Conservation (phyloP, 2,329 filamentous ascomycete species). For the Pyricularia grisea region DNA sequence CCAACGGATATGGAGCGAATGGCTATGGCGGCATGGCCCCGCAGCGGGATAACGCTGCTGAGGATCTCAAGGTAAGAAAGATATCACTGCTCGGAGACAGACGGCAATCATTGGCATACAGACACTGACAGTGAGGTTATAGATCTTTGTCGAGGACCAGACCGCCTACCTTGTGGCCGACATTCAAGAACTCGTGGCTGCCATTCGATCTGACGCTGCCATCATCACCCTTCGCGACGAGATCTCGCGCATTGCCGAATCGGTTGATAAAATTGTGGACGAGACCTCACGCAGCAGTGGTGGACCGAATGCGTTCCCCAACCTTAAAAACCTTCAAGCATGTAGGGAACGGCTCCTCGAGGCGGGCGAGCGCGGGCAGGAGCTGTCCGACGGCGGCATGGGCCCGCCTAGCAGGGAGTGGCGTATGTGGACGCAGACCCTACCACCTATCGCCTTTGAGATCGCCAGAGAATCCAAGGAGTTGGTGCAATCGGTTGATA, state of each 20-base stretch:
- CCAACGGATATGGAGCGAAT: slow-evolving; percentile 26
- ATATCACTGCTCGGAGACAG: background rate
- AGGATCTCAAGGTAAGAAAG: slow-evolving; percentile 42
- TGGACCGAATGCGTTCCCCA: slow-evolving; percentile 11
- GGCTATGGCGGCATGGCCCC: slow-evolving; percentile 11
- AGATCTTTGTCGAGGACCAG: slow-evolving; percentile 77
- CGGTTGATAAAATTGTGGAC: slow-evolving; percentile 60
- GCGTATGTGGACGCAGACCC: slow-evolving; percentile 56
- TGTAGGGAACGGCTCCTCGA: slow-evolving; percentile 58
- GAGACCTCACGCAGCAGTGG: slow-evolving; percentile 51
- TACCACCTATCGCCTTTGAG: slow-evolving; percentile 81
- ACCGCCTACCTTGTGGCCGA: slow-evolving; percentile 69
- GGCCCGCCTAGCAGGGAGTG: slow-evolving; percentile 45
- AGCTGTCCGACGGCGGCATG: slow-evolving; percentile 42
- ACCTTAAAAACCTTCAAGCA: slow-evolving; percentile 43
- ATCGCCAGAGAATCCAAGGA: slow-evolving; percentile 77
- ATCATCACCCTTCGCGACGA: slow-evolving; percentile 59
- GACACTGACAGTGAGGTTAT: slow-evolving; percentile 12
- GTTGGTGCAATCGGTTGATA: slow-evolving; percentile 33
- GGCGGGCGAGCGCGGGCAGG: slow-evolving; percentile 50
- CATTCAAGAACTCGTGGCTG: slow-evolving; percentile 71
- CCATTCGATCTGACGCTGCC: slow-evolving; percentile 55
- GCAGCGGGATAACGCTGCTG: slow-evolving; percentile 29
- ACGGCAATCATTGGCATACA: background rate
- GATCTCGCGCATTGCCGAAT: slow-evolving; percentile 59